These are phyloP conservation scores for Dalbergia cultrata DNA, from an alignment of 306 rosid species.

Conservation along the genomic window DNA sequence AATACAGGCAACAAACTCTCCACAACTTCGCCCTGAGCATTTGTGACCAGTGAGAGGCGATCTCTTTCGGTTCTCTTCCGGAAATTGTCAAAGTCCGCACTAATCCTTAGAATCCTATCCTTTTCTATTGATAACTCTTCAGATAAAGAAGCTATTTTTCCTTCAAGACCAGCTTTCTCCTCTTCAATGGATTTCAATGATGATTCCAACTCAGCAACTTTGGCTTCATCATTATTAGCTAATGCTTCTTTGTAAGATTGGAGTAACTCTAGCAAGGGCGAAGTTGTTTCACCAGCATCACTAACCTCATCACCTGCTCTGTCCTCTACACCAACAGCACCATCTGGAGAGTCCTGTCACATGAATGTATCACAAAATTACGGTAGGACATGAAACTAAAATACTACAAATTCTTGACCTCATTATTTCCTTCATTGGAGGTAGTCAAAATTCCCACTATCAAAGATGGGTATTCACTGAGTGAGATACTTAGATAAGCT, in stretches of 20 bases:
- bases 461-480: slow-evolving; percentile 4
- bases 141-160: slow-evolving; percentile 60
- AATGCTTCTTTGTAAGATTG: slow-evolving; percentile 83
- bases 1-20: slow-evolving; percentile 81
- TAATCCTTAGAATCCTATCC: slow-evolving; percentile 83
- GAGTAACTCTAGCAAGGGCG: slow-evolving; percentile 61
- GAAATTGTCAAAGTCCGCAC: slow-evolving; percentile 97
- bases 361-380: slow-evolving; percentile 51
- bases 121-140: slow-evolving; percentile 71
- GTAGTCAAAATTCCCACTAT: slow-evolving; percentile 26
- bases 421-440: slow-evolving; percentile 8
- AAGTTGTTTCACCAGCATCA: slow-evolving; percentile 62
- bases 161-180: slow-evolving; percentile 69
- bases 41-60: slow-evolving; percentile 78
- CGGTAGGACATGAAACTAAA: slow-evolving; percentile 36
- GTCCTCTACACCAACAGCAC: slow-evolving; percentile 59
- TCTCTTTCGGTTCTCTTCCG: slow-evolving; percentile 97
- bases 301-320: slow-evolving; percentile 54
- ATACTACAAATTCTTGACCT: slow-evolving; percentile 30
- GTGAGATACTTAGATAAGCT: slow-evolving; percentile 7
- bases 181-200: slow-evolving; percentile 76
- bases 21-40: slow-evolving; percentile 93
- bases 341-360: slow-evolving; percentile 79
- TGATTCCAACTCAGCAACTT: slow-evolving; percentile 74
- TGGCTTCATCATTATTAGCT: slow-evolving; percentile 69